Evolutionary conservation across 1,139 yeast genomes (phyloP).

Genomic region (Diutina rugosa): DNA sequence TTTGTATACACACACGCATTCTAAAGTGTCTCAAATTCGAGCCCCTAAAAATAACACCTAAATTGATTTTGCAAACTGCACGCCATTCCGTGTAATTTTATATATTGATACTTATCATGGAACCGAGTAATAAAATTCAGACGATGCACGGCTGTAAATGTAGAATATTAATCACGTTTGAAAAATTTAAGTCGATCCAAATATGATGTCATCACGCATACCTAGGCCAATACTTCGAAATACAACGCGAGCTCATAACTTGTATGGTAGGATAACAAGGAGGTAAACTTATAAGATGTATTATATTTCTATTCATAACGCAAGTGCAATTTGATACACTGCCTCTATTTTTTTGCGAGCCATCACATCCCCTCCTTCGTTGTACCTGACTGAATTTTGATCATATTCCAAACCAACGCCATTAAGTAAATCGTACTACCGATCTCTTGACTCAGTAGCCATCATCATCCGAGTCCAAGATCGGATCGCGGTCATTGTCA

Average conservation of each 20-base stretch:
- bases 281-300: not conserved
- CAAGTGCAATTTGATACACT: not conserved
- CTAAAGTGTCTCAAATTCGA: not conserved
- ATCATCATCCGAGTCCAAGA: not conserved
- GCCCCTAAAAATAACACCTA: not conserved
- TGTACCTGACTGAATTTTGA: not conserved
- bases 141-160: not conserved
- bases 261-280: no score
- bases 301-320: not conserved
- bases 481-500: conserved; percentile 7
- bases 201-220: not conserved
- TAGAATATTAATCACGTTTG: not conserved
- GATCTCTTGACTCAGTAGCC: not conserved
- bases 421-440: not conserved
- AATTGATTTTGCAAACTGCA: not conserved
- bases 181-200: no score
- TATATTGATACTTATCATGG: not conserved
- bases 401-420: not conserved
- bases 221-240: not conserved
- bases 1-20: not conserved
- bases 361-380: not conserved
- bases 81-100: not conserved
- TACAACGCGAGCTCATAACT: no score
- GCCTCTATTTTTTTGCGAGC: not conserved
- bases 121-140: not conserved